Evolutionary conservation across 495 filamentous ascomycete genomes (phyloP).

Genomic region (Elaphomyces granulatus): DNA sequence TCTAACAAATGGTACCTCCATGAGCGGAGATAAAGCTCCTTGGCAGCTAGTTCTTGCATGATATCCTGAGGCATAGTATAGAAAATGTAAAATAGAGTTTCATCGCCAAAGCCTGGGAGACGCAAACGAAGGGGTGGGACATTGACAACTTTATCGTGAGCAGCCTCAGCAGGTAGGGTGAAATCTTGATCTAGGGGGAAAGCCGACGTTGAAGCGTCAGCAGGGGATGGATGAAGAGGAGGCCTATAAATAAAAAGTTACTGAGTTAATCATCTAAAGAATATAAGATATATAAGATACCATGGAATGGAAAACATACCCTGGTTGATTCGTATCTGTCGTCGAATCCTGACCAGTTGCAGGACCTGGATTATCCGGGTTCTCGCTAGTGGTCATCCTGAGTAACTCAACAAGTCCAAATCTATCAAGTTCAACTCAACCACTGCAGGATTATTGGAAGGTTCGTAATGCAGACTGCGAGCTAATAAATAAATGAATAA

Average conservation of each 20-base stretch:
- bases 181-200: slow-evolving; percentile 62
- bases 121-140: slow-evolving; percentile 66
- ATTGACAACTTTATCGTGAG: slow-evolving; percentile 78
- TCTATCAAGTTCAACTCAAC: slow-evolving; percentile 58
- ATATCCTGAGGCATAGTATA: slow-evolving; percentile 76
- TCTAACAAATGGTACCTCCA: slow-evolving; percentile 89
- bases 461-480: no score
- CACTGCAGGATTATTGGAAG: no score
- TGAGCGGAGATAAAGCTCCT: slow-evolving; percentile 68
- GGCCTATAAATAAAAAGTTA: slow-evolving; percentile 29
- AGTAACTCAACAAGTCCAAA: slow-evolving; percentile 71
- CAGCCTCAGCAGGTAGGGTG: slow-evolving; percentile 57
- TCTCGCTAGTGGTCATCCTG: slow-evolving; percentile 62
- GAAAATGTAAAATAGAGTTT: slow-evolving; percentile 90
- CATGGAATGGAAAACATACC: slow-evolving; percentile 43
- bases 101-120: slow-evolving; percentile 70
- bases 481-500: no score
- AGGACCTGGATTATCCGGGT: slow-evolving; percentile 58
- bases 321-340: slow-evolving; percentile 58
- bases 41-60: slow-evolving; percentile 70
- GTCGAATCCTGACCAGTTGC: slow-evolving; percentile 68
- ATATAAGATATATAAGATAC: slow-evolving; percentile 6
- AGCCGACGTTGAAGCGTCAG: slow-evolving; percentile 51
- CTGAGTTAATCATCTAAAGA: slow-evolving; percentile 2
- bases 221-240: slow-evolving; percentile 50